Conservation (phyloP, 1,284 basidiomycete species). For the Thecaphora frezii region DNA sequence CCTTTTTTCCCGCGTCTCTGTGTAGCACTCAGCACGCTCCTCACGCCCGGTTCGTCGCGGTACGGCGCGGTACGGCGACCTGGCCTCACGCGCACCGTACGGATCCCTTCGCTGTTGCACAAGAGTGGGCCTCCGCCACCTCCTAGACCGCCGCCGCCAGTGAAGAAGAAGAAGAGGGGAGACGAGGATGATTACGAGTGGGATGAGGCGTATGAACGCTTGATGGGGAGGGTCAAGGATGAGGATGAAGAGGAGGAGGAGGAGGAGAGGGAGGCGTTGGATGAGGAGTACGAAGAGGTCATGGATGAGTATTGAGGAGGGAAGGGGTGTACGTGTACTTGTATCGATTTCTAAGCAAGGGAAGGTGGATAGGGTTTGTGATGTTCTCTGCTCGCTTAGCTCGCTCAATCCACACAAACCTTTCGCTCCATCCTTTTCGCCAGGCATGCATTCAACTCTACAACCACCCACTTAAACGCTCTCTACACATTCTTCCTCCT, state of each 20-base stretch:
- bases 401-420: no score
- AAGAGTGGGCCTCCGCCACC: constrained; percentile 21
- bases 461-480: no score
- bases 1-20: not conserved
- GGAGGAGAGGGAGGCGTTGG: not conserved
- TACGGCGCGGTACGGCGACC: constrained; percentile 20
- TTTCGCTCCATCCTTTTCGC: no score
- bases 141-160: constrained; percentile 10
- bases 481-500: no score
- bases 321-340: no score
- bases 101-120: constrained; percentile 30
- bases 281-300: not conserved
- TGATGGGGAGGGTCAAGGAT: constrained; percentile 17
- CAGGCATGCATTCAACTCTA: no score
- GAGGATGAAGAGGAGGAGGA: constrained; percentile 2
- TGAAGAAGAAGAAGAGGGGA: constrained; percentile 15
- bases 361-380: no score
- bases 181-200: constrained; percentile 40
- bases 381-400: no score
- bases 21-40: not conserved
- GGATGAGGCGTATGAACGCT: constrained; percentile 27
- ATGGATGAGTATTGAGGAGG: not conserved
- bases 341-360: no score
- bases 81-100: constrained; percentile 29
- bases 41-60: not conserved